Conservation (phyloP, 352 stramenopile genomes). For the Phytophthora syringae region DNA sequence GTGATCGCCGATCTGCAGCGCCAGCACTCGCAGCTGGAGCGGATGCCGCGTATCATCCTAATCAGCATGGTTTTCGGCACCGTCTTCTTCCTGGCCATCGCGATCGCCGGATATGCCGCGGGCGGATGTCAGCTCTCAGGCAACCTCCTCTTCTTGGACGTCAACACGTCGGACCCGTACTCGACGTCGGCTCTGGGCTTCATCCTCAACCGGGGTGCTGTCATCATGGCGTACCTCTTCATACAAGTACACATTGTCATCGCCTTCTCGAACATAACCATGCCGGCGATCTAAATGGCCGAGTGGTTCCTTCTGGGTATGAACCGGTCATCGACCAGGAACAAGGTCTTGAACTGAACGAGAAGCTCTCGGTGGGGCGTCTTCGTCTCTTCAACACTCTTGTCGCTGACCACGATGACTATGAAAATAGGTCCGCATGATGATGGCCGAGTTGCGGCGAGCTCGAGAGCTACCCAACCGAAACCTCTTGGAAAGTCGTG, state of each 20-base stretch:
- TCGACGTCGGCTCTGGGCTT: conserved; percentile 33
- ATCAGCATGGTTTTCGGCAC: too few species aligned
- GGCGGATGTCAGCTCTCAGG: conserved; percentile 51
- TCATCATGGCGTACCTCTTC: conserved; percentile 47
- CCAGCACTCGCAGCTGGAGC: too few species aligned
- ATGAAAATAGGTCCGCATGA: too few species aligned
- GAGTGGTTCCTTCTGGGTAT: conserved; percentile 52
- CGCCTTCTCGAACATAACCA: conserved; percentile 45
- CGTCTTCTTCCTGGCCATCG: conserved; percentile 47
- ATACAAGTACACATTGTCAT: conserved; percentile 55
- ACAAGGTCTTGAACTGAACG: conserved; percentile 18
- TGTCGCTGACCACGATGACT: too few species aligned
- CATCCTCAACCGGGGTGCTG: conserved; percentile 29
- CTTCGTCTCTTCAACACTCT: too few species aligned
- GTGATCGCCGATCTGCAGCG: too few species aligned
- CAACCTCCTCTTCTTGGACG: conserved; percentile 40
- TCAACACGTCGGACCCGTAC: conserved; percentile 36
- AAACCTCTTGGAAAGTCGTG: too few species aligned
- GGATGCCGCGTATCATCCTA: too few species aligned
- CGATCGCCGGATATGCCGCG: conserved; percentile 41
- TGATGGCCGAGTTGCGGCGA: too few species aligned
- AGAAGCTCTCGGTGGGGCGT: conserved; percentile 30
- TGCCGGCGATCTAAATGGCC: conserved; percentile 49
- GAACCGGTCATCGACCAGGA: conserved; percentile 16
- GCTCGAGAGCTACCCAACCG: too few species aligned